These are phyloP conservation scores for Uronychia setigera DNA, from an alignment of 73 alveolate species.

Conservation along the genomic window DNA sequence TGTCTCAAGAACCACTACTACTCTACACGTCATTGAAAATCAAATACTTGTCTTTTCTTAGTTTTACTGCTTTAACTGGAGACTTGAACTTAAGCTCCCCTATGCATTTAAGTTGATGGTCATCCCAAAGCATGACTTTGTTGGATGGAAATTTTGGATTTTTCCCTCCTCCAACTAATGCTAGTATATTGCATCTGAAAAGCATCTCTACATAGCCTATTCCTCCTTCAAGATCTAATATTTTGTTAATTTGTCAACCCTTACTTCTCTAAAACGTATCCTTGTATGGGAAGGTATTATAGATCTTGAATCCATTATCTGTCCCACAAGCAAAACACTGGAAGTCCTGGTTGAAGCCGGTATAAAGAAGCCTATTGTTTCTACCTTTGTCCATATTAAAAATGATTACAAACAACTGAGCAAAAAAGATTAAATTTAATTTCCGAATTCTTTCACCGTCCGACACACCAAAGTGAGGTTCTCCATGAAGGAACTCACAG, in stretches of 20 bases:
- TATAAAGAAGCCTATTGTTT: conserved; percentile 47
- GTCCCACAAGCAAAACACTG: conserved; percentile 77
- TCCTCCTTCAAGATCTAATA: conserved; percentile 74
- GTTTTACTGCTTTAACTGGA: conserved; percentile 68
- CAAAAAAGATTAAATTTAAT: too few species aligned
- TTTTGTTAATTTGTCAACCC: neutral
- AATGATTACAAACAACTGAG: too few species aligned
- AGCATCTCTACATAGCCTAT: conserved; percentile 77
- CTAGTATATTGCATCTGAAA: conserved; percentile 74
- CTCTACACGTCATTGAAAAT: conserved; percentile 19
- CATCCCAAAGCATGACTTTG: conserved; percentile 89
- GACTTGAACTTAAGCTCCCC: conserved; percentile 79
- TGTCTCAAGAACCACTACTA: conserved; percentile 61
- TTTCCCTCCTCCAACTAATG: conserved; percentile 80
- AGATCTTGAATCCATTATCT: conserved; percentile 71
- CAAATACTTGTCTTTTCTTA: conserved; percentile 70
- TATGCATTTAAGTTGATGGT: conserved; percentile 72
- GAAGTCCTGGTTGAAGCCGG: conserved; percentile 69
- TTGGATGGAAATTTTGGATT: conserved; percentile 73
- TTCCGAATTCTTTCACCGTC: too few species aligned
- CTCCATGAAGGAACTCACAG: too few species aligned
- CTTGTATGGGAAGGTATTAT: conserved; percentile 70
- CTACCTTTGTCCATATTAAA: neutral
- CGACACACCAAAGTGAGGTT: too few species aligned
- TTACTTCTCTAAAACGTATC: conserved; percentile 71